These are phyloP conservation scores for Mrakia hoshinonis DNA, from an alignment of 768 basidiomycete genomes.

Conservation along the genomic window DNA sequence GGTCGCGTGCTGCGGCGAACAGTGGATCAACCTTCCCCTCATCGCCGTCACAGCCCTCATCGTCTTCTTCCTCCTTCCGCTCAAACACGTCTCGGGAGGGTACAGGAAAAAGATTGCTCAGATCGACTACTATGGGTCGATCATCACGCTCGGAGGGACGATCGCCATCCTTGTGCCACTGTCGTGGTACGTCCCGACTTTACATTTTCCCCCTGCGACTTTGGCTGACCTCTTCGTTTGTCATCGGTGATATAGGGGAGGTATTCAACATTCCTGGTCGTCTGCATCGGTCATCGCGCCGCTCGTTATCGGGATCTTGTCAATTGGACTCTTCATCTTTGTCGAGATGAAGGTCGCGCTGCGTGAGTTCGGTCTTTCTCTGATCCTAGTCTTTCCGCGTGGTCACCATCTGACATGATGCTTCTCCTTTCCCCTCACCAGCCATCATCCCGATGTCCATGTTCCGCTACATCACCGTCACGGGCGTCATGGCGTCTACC, in stretches of 20 bases:
- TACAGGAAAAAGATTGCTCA: slow-evolving; percentile 57
- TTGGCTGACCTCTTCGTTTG: too few relatives aligned
- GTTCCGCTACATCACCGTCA: slow-evolving; percentile 58
- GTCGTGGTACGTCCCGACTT: slow-evolving; percentile 47
- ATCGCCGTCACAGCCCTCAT: slow-evolving; percentile 51
- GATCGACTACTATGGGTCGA: slow-evolving; percentile 57
- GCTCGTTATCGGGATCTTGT: slow-evolving; percentile 51
- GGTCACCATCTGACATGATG: neutral
- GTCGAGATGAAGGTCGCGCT: slow-evolving; percentile 64
- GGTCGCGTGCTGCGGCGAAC: neutral
- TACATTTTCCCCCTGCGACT: slow-evolving; percentile 13
- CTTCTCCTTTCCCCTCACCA: neutral
- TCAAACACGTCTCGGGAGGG: slow-evolving; percentile 58
- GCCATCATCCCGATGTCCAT: slow-evolving; percentile 48
- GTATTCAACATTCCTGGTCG: too few relatives aligned
- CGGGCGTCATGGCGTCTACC: slow-evolving; percentile 60
- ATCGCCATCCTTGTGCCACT: slow-evolving; percentile 59
- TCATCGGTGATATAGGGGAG: too few relatives aligned
- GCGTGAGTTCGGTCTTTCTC: neutral
- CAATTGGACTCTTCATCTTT: slow-evolving; percentile 53
- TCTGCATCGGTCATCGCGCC: slow-evolving; percentile 59
- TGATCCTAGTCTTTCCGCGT: neutral
- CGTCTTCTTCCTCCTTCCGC: slow-evolving; percentile 56
- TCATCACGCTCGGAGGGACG: slow-evolving; percentile 54
- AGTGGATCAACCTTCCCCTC: slow-evolving; percentile 59